Base-by-base conservation (phyloP, 306 rosid species). In the Fagus crenata region DNA sequence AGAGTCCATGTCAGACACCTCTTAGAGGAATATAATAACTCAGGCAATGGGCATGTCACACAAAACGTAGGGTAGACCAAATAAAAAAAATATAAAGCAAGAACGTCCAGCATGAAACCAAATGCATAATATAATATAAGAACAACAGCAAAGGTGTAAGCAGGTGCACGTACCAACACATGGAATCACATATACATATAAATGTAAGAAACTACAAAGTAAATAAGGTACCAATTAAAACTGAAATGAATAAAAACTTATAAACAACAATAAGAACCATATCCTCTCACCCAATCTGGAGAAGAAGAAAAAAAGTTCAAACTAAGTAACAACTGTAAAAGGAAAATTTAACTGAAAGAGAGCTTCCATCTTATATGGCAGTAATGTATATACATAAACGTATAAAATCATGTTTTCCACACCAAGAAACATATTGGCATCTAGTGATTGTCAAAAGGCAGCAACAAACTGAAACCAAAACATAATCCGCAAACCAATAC, bases 1-100 rank as follows among this genome's bases (percentile, higher is more conserved):
- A 77, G 67, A 78, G 55, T 35, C 78, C 74, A 73, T 32, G 84
- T 88, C 80, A 79, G 80, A 63, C 73, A 71, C 82, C 53, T 74
- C 49, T 69, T 61, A 49, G 58, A 71, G 56, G 59, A 75, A 53
- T 56, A 53, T 56, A 53, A 42, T 4, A 79, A 65, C 35, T 53
- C 15, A 73, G 39, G 53, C 13, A 69, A 77, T 31, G 51, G 31
- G 41, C 41, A 49, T 41, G 69, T 51, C 49, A 49, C 13, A 37
- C 11, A 61, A 1, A 71, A 61, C 22, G 28, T 41, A 11, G 7
- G 49, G 42, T 65, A 37, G 14, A 39, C 71, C 49, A 70, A 31
- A 46, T 46, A 46, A 11, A 43, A 5, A 22, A 70, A n/a, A 46
- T 33, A 15, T 33, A 63, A 15, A 7, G 56, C 46, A 67, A 18